Percentiles rank a stretch among this genome's conserved stretches.
phyloP scores from a whole-genome alignment of 1,284 basidiomycete genomes.

The Microbotryum lychnidis-dioicae region DNA sequence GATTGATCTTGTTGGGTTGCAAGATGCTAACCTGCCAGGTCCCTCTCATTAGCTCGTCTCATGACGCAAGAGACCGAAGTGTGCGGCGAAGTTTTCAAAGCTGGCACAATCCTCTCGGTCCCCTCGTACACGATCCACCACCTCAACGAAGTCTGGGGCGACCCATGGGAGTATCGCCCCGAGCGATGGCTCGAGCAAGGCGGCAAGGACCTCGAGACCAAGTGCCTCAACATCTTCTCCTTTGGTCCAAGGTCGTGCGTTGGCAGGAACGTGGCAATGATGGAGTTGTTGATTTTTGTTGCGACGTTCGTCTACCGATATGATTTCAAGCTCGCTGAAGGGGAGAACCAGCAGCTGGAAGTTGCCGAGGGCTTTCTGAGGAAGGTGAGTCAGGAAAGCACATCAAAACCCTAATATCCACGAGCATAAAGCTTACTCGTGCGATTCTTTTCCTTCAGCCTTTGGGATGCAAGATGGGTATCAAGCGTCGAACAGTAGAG shows the following conservation, averaged over 20 bases:
- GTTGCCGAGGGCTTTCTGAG: conserved; percentile 69
- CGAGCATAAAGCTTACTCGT: background rate
- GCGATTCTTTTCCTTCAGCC: background rate
- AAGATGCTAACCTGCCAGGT: background rate
- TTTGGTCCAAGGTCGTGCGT: conserved; percentile 41
- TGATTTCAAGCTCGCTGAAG: conserved; percentile 43
- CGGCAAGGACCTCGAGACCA: conserved; percentile 50
- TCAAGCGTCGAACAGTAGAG: conserved; percentile 8
- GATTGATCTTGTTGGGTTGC: conserved; percentile 12
- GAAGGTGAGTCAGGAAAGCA: conserved; percentile 41
- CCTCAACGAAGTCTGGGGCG: conserved; percentile 63
- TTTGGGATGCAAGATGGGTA: conserved; percentile 14
- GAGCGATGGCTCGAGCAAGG: conserved; percentile 72
- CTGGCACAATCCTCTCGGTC: conserved; percentile 46
- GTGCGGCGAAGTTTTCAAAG: conserved; percentile 56
- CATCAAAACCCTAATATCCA: too few relatives aligned
- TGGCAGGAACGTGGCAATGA: conserved; percentile 54
- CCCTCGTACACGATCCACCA: conserved; percentile 68
- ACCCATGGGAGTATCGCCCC: conserved; percentile 48
- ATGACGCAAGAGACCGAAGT: conserved; percentile 59
- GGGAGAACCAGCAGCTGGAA: conserved; percentile 46
- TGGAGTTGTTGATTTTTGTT: conserved; percentile 64
- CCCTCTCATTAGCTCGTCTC: conserved; percentile 49
- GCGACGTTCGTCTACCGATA: conserved; percentile 63
- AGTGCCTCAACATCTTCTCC: conserved; percentile 63